These are phyloP conservation scores for Zasmidium angulare DNA, from an alignment of 2,329 filamentous ascomycete genomes.

Conservation along the genomic window DNA sequence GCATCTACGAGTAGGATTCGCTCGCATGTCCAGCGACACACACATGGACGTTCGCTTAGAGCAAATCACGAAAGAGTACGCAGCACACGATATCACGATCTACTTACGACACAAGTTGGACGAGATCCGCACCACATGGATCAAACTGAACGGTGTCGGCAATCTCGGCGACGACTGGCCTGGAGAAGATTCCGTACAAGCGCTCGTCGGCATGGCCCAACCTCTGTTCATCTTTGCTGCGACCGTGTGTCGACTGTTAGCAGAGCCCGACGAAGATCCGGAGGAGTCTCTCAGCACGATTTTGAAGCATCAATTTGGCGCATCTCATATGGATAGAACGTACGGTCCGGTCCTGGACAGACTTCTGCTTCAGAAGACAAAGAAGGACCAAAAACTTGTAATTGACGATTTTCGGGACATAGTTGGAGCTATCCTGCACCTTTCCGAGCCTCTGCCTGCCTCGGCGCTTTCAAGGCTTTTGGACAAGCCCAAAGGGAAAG, in stretches of 20 bases:
- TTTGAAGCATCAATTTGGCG: not conserved
- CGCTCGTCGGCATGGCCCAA: conserved; percentile 24
- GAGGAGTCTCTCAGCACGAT: not conserved
- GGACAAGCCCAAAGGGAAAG: conserved; percentile 6
- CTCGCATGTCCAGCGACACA: conserved; percentile 2
- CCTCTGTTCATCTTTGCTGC: conserved; percentile 35
- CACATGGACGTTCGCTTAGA: conserved; percentile 24
- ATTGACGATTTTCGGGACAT: conserved; percentile 17
- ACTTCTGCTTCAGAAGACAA: not conserved
- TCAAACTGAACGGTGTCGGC: not conserved
- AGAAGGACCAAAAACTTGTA: conserved; percentile 2
- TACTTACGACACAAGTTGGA: no score
- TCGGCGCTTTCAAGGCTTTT: conserved; percentile 21
- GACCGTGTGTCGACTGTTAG: conserved; percentile 32
- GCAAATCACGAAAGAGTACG: conserved; percentile 3
- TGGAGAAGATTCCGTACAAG: conserved; percentile 17
- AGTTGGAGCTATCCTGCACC: conserved; percentile 24
- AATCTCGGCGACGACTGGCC: conserved; percentile 22
- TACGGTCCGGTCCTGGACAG: conserved; percentile 9
- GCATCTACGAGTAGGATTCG: conserved; percentile 22
- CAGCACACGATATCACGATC: no score
- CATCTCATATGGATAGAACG: not conserved
- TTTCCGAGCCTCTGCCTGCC: conserved; percentile 22
- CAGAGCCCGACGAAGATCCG: conserved; percentile 13
- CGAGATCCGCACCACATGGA: no score